phyloP scores from a whole-genome alignment of 1,139 yeast genomes.

The Kodamaea sp. region DNA sequence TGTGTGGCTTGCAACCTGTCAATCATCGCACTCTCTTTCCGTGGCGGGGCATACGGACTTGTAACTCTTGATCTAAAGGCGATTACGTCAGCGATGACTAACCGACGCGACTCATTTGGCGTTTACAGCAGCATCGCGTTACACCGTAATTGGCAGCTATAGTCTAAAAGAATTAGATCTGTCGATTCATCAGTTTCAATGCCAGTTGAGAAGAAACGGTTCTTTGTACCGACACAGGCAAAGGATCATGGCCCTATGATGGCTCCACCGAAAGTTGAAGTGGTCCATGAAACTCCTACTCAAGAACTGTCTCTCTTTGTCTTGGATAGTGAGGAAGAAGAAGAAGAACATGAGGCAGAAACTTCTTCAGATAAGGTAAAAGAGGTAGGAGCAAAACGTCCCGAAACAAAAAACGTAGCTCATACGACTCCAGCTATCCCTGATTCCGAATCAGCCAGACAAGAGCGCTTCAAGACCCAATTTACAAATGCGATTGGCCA shows the following conservation, averaged over 20 bases:
- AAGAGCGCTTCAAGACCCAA: constrained; percentile 23
- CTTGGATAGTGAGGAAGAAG: constrained; percentile 16
- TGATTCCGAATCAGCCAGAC: too few species aligned
- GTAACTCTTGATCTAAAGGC: too few species aligned
- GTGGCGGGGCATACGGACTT: too few species aligned
- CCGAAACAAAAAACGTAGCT: neutral
- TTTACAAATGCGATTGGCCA: constrained; percentile 26
- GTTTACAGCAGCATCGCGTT: too few species aligned
- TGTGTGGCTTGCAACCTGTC: too few species aligned
- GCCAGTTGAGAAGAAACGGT: constrained; percentile 12
- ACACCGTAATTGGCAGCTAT: too few species aligned
- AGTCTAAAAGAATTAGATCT: too few species aligned
- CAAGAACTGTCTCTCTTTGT: constrained; percentile 19
- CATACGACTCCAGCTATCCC: too few species aligned
- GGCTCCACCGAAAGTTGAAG: neutral
- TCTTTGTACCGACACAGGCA: constrained; percentile 8
- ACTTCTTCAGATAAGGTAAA: constrained; percentile 16
- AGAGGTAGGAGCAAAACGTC: neutral
- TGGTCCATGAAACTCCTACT: neutral
- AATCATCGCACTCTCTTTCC: too few species aligned
- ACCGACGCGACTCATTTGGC: too few species aligned
- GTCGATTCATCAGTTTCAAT: too few species aligned
- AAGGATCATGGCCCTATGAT: neutral
- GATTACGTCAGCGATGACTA: too few species aligned
- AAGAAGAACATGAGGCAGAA: constrained; percentile 11